phyloP scores from a whole-genome alignment of 192 early-diverging fungal species.

The Coemansia sp. region DNA sequence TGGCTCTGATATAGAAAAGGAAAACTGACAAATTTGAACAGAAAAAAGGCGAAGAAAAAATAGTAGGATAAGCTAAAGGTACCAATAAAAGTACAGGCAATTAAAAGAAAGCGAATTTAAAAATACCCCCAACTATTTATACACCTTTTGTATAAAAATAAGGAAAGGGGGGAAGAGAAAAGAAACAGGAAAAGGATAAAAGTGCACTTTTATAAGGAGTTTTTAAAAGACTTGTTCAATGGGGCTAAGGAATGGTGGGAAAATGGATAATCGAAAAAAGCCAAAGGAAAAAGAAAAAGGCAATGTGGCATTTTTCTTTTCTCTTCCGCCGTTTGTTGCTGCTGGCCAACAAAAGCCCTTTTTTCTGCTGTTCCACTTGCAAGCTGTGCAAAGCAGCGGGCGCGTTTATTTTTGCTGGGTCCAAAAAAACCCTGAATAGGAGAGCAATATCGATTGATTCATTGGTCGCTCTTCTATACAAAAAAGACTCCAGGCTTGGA shows the following conservation, averaged over 20 bases:
- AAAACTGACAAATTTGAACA: neutral
- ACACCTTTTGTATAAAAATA: neutral
- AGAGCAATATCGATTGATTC: too few relatives aligned
- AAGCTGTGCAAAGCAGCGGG: too few relatives aligned
- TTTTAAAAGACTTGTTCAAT: too few relatives aligned
- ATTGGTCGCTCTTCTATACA: too few relatives aligned
- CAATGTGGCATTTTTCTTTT: neutral
- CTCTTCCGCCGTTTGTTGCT: too few relatives aligned
- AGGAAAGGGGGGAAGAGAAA: neutral
- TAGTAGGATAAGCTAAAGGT: slow-evolving; percentile 4
- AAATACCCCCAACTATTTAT: neutral
- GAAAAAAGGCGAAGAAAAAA: slow-evolving; percentile 14
- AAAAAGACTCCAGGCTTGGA: too few relatives aligned
- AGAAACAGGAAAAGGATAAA: neutral
- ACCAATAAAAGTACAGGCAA: neutral
- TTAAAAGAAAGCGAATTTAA: slow-evolving; percentile 4
- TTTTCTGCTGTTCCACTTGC: too few relatives aligned
- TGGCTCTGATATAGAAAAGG: neutral
- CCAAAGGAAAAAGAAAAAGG: neutral
- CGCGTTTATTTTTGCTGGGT: too few relatives aligned
- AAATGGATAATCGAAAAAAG: too few relatives aligned
- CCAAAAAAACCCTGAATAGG: too few relatives aligned
- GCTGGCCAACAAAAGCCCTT: too few relatives aligned
- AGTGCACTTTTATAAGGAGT: neutral
- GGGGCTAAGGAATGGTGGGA: too few relatives aligned